Percentiles rank a stretch among this genome's conserved stretches.
Evolutionary conservation across 768 basidiomycete species (phyloP).

Genomic region (Pulveroboletus sp.): DNA sequence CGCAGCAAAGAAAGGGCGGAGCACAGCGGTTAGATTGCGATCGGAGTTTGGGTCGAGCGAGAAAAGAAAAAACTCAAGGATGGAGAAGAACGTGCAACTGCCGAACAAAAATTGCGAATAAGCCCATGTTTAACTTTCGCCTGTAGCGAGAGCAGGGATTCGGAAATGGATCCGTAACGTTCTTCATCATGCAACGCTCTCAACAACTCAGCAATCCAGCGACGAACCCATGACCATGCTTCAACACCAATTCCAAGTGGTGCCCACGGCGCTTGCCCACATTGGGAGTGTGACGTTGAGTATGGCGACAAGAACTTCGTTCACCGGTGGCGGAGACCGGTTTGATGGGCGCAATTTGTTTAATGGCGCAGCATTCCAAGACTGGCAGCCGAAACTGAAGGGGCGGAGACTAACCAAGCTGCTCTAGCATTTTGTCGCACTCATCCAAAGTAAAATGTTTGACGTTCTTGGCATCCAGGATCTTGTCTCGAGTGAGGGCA

Average conservation of each 20-base stretch:
- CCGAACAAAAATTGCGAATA: slow-evolving; percentile 8
- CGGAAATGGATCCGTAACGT: slow-evolving; percentile 32
- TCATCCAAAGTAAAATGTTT: slow-evolving; percentile 99
- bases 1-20: slow-evolving; percentile 44
- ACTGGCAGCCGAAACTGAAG: slow-evolving; percentile 65
- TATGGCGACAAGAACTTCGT: no score
- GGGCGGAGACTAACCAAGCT: slow-evolving; percentile 93
- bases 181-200: slow-evolving; percentile 32
- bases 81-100: slow-evolving; percentile 21
- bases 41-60: slow-evolving; percentile 47
- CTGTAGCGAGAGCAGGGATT: slow-evolving; percentile 32
- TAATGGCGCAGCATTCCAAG: slow-evolving; percentile 41
- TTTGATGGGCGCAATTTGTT: slow-evolving; percentile 40
- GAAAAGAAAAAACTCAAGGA: slow-evolving; percentile 47
- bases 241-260: slow-evolving; percentile 36
- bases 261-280: no score
- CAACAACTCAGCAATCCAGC: slow-evolving; percentile 36
- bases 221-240: slow-evolving; percentile 35
- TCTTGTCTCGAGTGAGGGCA: slow-evolving; percentile 92
- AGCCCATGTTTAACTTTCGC: slow-evolving; percentile 17
- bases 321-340: slow-evolving; percentile 31
- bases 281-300: no score
- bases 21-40: slow-evolving; percentile 60
- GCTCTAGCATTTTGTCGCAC: slow-evolving; percentile 99
- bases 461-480: slow-evolving; percentile 90